A percentile compares a stretch with the other conserved stretches of the same genome.
Conservation (phyloP, 371 early-diverging fungal genomes). For the Quaeritorhiza haematococci region DNA sequence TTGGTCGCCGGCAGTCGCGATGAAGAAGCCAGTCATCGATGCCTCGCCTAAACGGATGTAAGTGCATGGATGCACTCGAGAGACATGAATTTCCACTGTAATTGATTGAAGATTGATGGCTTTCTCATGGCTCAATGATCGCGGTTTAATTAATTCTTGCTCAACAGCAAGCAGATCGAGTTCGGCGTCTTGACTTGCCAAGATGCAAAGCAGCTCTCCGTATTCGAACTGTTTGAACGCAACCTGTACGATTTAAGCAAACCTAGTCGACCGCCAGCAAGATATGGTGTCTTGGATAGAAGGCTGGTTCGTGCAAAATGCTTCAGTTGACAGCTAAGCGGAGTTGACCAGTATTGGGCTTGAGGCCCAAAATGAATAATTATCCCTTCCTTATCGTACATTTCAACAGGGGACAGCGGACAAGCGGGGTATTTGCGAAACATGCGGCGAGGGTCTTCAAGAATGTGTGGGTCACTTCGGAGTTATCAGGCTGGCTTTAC, state of each 20-base stretch:
- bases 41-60: constrained; percentile 2
- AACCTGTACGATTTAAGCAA: constrained; percentile 80
- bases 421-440: constrained; percentile 80
- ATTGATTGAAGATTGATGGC: not conserved
- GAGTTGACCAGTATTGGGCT: not conserved
- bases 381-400: too few relatives aligned
- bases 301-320: constrained; percentile 60
- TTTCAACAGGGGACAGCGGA: constrained; percentile 76
- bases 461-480: constrained; percentile 99
- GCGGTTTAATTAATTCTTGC: too few relatives aligned
- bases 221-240: constrained; percentile 84
- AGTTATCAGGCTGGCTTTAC: constrained; percentile 86
- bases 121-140: too few relatives aligned
- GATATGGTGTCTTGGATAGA: constrained; percentile 85
- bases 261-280: constrained; percentile 69
- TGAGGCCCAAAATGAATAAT: not conserved
- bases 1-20: not conserved
- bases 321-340: not conserved
- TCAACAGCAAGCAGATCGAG: constrained; percentile 71
- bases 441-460: constrained; percentile 83
- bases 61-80: constrained; percentile 2
- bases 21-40: constrained; percentile 11
- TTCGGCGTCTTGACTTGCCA: constrained; percentile 85
- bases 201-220: constrained; percentile 78
- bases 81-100: constrained; percentile 2